A percentile compares a stretch with the other conserved stretches of the same genome.
These are phyloP conservation scores for Cladophialophora chaetospira DNA, from an alignment of 2,329 filamentous ascomycete genomes.

Conservation along the genomic window DNA sequence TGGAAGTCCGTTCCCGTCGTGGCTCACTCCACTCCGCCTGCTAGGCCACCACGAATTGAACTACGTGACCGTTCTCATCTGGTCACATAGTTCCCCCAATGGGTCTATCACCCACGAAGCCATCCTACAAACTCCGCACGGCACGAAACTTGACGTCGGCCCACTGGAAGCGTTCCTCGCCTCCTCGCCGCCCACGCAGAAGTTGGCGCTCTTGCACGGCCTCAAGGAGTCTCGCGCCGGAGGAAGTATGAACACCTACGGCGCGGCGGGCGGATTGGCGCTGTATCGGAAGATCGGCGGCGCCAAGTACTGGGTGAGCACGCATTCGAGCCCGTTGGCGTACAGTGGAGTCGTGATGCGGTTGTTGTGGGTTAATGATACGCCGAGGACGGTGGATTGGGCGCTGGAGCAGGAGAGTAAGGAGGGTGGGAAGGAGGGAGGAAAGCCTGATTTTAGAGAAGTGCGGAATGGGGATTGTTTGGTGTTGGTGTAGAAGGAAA, in stretches of 20 bases:
- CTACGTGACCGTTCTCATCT: neutral
- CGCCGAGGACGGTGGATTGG: neutral
- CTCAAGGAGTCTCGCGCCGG: neutral
- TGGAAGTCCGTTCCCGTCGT: neutral
- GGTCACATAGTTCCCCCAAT: neutral
- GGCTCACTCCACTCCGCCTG: neutral
- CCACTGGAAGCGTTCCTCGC: neutral
- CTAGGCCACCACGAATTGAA: constrained; percentile 1
- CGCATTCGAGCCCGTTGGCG: neutral
- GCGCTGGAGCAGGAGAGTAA: neutral
- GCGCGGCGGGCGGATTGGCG: neutral
- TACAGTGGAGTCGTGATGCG: neutral
- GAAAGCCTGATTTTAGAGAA: neutral
- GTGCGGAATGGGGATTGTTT: neutral
- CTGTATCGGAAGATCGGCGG: constrained; percentile 1
- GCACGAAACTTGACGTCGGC: neutral
- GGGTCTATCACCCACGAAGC: neutral
- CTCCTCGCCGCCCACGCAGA: neutral
- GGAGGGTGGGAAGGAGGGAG: neutral
- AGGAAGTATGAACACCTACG: neutral
- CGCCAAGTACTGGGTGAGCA: neutral
- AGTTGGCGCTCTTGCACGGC: constrained; percentile 1
- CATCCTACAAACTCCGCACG: neutral
- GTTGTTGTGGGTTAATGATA: neutral
- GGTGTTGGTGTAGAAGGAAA: constrained; percentile 1